Conservation (phyloP, 2,329 filamentous ascomycete genomes). For the Diaporthe caulivora region DNA sequence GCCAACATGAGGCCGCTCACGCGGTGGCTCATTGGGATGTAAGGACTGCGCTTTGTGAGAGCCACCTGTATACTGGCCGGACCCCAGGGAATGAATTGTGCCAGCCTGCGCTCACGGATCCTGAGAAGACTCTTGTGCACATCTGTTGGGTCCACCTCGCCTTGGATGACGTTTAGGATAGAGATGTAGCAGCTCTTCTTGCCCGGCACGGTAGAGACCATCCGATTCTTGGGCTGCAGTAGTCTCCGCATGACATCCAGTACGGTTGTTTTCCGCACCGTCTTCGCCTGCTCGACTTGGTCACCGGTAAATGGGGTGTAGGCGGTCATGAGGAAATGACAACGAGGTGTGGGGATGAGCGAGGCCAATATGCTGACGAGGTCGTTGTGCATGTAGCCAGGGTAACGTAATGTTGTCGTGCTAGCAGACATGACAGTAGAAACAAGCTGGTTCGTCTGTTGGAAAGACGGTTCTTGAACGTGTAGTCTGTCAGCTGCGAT, state of each 20-base stretch:
- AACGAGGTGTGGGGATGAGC: conserved; percentile 94
- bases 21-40: conserved; percentile 92
- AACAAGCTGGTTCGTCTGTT: conserved; percentile 97
- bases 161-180: conserved; percentile 98
- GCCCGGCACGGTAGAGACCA: conserved; percentile 95
- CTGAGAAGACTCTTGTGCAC: conserved; percentile 98
- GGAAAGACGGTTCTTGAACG: conserved; percentile 94
- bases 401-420: conserved; percentile 95
- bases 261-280: conserved; percentile 97
- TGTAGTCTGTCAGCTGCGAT: conserved; percentile 96
- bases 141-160: conserved; percentile 97
- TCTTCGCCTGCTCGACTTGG: conserved; percentile 96
- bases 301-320: conserved; percentile 98
- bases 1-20: conserved; percentile 98
- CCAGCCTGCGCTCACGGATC: conserved; percentile 92
- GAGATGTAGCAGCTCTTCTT: conserved; percentile 99
- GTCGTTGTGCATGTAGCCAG: conserved; percentile 99
- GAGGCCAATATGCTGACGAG: conserved; percentile 96
- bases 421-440: conserved; percentile 99
- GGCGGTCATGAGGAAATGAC: conserved; percentile 98
- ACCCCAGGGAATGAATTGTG: conserved; percentile 98
- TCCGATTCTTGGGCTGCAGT: conserved; percentile 97
- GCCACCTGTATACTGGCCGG: conserved; percentile 98
- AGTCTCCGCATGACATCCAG: conserved; percentile 96
- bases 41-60: conserved; percentile 94